phyloP scores from a whole-genome alignment of 331 rosid species.

The Stylosanthes scabra region DNA sequence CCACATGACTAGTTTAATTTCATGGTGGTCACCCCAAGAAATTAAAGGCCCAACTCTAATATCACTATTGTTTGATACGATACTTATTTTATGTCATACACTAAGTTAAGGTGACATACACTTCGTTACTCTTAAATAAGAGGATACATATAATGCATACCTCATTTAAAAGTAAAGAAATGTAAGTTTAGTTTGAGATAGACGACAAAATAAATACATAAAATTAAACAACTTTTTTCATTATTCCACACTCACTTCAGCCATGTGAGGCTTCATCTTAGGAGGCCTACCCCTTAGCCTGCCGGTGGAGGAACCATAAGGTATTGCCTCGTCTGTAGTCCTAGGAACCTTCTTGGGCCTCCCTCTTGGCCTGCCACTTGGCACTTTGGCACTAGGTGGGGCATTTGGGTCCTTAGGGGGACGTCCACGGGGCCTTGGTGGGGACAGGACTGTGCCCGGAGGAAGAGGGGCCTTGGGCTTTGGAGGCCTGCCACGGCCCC shows the following conservation, averaged over 20 bases:
- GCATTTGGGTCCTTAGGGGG: conserved; percentile 72
- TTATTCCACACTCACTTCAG: conserved; percentile 59
- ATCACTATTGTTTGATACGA: too few species aligned
- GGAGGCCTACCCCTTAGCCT: conserved; percentile 78
- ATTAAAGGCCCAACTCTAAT: too few species aligned
- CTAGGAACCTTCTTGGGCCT: conserved; percentile 68
- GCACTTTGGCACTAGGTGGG: conserved; percentile 46
- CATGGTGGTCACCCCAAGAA: too few species aligned
- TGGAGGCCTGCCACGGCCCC: conserved; percentile 82
- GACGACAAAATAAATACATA: background rate
- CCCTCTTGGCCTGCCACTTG: conserved; percentile 69
- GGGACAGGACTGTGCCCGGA: background rate
- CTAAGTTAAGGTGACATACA: too few species aligned
- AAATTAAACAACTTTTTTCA: background rate
- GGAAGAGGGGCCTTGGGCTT: conserved; percentile 49
- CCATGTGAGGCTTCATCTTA: conserved; percentile 56
- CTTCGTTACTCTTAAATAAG: too few species aligned
- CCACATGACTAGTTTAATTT: too few species aligned
- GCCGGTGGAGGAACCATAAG: conserved; percentile 17
- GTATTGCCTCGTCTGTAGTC: background rate
- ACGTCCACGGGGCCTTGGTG: conserved; percentile 65
- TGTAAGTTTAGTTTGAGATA: background rate
- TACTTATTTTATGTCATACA: too few species aligned
- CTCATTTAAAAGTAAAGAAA: too few species aligned
- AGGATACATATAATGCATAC: too few species aligned